These are phyloP conservation scores for Pseudogymnoascus sp. DNA, from an alignment of 2,329 filamentous ascomycete species.

Conservation along the genomic window DNA sequence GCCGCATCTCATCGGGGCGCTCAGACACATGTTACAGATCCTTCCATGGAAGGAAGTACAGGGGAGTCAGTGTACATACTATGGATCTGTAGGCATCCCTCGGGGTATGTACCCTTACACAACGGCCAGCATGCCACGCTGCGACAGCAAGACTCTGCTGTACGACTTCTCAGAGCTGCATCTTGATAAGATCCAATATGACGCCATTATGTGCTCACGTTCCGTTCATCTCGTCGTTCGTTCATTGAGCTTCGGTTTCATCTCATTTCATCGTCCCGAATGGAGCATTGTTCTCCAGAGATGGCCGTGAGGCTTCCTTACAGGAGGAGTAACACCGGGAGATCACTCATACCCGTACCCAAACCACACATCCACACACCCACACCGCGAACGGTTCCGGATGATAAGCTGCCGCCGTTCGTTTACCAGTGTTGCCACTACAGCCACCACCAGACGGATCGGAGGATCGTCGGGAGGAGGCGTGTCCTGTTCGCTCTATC, in stretches of 20 bases:
- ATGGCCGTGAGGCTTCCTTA: neutral
- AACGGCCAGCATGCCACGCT: neutral
- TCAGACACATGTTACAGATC: neutral
- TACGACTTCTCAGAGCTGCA: neutral
- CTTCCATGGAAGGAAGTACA: neutral
- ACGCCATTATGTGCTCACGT: conserved; percentile 2
- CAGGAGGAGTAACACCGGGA: neutral
- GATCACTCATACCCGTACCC: neutral
- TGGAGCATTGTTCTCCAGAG: neutral
- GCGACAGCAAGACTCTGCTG: neutral
- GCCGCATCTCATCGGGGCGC: neutral
- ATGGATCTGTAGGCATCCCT: neutral
- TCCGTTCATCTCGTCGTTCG: neutral
- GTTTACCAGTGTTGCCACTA: neutral
- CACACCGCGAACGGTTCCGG: neutral
- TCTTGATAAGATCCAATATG: conserved; percentile 3
- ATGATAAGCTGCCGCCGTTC: neutral
- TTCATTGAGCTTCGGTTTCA: neutral
- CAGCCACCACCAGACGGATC: neutral
- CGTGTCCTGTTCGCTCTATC: neutral
- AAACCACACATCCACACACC: neutral
- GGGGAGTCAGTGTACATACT: neutral
- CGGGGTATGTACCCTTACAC: neutral
- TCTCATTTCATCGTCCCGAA: neutral
- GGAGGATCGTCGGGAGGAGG: neutral